Percentiles rank a stretch among this genome's conserved stretches.
Evolutionary conservation across 1,139 yeast genomes (phyloP).

Genomic region (Tardiomyces digboiensis): DNA sequence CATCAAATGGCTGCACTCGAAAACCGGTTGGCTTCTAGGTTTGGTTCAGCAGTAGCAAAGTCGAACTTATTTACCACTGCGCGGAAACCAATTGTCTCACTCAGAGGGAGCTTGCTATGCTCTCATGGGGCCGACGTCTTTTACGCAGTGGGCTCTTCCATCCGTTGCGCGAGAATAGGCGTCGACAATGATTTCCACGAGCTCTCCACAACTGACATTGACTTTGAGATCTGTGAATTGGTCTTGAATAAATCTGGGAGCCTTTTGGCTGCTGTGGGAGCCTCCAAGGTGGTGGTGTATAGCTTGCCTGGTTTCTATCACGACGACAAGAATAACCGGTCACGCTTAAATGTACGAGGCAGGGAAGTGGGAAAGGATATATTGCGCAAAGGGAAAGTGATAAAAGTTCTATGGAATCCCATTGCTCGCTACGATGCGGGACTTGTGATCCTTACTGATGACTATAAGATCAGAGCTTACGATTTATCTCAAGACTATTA

Average conservation of each 20-base stretch:
- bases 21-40: not conserved
- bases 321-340: not conserved
- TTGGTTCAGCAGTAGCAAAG: not conserved
- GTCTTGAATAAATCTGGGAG: conserved; percentile 33
- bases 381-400: conserved; percentile 8
- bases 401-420: conserved; percentile 36
- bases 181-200: conserved; percentile 1
- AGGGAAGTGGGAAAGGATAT: conserved; percentile 14
- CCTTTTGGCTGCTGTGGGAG: conserved; percentile 33
- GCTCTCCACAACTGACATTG: conserved; percentile 16
- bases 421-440: conserved; percentile 32
- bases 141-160: not conserved
- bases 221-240: conserved; percentile 21
- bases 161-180: not conserved
- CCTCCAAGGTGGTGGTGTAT: conserved; percentile 22
- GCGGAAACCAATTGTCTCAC: not conserved
- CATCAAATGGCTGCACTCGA: no score
- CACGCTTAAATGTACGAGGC: conserved; percentile 3
- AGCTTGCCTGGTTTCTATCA: not conserved
- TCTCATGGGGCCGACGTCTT: not conserved
- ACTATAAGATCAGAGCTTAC: conserved; percentile 28
- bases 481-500: conserved; percentile 24
- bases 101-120: not conserved
- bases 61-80: not conserved
- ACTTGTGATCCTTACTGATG: conserved; percentile 31